phyloP scores from a whole-genome alignment of 192 early-diverging fungal species.

The Umbelopsis ramanniana region DNA sequence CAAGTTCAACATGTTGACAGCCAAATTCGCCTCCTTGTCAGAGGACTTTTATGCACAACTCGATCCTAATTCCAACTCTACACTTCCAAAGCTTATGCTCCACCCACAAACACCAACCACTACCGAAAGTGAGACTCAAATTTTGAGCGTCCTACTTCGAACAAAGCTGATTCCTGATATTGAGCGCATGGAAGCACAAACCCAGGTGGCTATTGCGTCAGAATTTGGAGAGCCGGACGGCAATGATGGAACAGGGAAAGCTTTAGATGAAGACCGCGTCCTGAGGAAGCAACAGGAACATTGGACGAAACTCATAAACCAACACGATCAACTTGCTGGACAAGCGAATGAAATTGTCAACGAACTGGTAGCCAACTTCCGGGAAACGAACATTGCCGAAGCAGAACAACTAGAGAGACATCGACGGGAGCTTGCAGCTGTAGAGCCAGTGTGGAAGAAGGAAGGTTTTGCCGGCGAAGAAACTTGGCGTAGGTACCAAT shows the following conservation, averaged over 20 bases:
- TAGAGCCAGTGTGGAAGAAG: conserved; percentile 34
- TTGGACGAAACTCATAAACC: conserved; percentile 28
- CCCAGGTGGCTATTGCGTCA: conserved; percentile 25
- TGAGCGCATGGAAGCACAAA: conserved; percentile 39
- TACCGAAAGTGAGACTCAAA: conserved; percentile 42
- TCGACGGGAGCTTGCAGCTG: conserved; percentile 1
- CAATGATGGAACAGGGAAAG: background rate
- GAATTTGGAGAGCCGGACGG: conserved; percentile 24
- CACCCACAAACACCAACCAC: conserved; percentile 40
- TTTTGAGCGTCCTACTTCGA: conserved; percentile 39
- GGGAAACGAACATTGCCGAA: conserved; percentile 18
- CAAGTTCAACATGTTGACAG: conserved; percentile 49
- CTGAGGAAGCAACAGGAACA: conserved; percentile 26
- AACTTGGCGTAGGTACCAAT: conserved; percentile 34
- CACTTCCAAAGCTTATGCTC: conserved; percentile 40
- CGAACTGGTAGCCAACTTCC: conserved; percentile 26
- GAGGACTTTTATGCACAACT: conserved; percentile 43
- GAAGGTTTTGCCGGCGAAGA: conserved; percentile 39
- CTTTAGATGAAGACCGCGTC: conserved; percentile 25
- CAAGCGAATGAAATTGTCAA: conserved; percentile 20
- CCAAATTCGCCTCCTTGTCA: conserved; percentile 43
- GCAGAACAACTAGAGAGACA: conserved; percentile 26
- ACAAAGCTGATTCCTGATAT: conserved; percentile 49
- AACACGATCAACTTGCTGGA: conserved; percentile 38
- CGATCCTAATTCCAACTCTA: conserved; percentile 35